Percentiles rank a stretch among this genome's conserved stretches.
Conservation (phyloP, 176 grass and related monocot genomes). For the Canna indica region DNA sequence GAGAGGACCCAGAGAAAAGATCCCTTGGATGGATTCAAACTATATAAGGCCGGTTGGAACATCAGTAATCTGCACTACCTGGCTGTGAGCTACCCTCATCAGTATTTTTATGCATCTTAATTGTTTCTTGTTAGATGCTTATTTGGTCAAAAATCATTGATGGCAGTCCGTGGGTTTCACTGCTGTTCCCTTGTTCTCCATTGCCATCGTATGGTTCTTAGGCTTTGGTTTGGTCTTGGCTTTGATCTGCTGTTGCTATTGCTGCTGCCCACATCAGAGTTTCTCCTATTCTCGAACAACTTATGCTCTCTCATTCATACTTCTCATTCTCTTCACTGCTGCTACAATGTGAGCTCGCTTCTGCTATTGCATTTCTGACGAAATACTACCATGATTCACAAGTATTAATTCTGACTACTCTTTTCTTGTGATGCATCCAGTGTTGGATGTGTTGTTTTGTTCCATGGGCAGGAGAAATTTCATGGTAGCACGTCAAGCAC, state of each 20-base stretch:
- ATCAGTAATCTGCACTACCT: slow-evolving; percentile 74
- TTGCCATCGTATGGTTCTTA: slow-evolving; percentile 39
- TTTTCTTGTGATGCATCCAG: slow-evolving; percentile 19
- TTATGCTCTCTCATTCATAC: slow-evolving; percentile 27
- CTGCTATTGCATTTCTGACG: background rate
- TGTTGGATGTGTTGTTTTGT: slow-evolving; percentile 53
- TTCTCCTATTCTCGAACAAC: slow-evolving; percentile 40
- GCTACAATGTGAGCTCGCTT: slow-evolving; percentile 35
- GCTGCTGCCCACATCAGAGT: slow-evolving; percentile 12
- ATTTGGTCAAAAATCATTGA: background rate
- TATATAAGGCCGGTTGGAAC: slow-evolving; percentile 82
- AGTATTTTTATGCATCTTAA: background rate
- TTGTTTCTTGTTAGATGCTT: background rate
- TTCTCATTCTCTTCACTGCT: slow-evolving; percentile 35
- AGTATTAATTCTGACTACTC: background rate
- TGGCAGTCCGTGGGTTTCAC: slow-evolving; percentile 73
- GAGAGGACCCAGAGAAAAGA: slow-evolving; percentile 67
- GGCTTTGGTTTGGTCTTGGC: slow-evolving; percentile 32
- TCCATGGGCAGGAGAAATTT: slow-evolving; percentile 55
- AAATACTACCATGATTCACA: background rate
- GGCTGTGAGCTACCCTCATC: slow-evolving; percentile 41
- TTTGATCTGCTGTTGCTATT: slow-evolving; percentile 34
- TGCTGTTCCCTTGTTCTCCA: slow-evolving; percentile 52
- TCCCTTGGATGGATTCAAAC: slow-evolving; percentile 47
- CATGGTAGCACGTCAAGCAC: slow-evolving; percentile 43